phyloP scores from a whole-genome alignment of 495 filamentous ascomycete species.

The Neurospora sp. region DNA sequence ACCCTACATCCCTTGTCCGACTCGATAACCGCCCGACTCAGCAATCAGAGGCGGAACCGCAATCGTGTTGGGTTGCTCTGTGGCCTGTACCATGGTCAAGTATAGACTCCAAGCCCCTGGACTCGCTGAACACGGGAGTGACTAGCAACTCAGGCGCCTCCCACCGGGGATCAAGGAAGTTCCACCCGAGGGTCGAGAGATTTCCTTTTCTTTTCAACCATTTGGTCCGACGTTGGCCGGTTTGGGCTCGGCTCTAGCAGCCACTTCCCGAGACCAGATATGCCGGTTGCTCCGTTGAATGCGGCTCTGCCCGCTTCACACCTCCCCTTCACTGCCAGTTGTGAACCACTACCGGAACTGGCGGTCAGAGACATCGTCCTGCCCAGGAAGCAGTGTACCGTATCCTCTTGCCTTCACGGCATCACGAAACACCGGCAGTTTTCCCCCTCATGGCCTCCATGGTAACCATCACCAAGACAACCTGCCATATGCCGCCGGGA shows the following conservation, averaged over 20 bases:
- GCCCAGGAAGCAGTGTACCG: background rate
- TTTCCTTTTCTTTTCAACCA: background rate
- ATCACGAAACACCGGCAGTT: background rate
- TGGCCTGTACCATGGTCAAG: background rate
- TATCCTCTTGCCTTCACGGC: background rate
- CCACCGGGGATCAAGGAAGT: background rate
- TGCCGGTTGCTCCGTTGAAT: background rate
- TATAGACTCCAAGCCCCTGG: background rate
- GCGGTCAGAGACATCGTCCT: background rate
- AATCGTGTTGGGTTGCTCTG: background rate
- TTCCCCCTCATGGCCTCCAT: background rate
- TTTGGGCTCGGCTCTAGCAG: background rate
- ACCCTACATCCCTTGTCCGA: background rate
- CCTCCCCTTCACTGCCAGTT: background rate
- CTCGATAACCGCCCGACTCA: background rate
- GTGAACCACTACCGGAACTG: background rate
- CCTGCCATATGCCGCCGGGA: background rate
- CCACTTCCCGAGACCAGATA: background rate
- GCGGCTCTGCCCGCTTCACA: background rate
- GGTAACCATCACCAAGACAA: background rate
- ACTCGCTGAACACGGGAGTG: background rate
- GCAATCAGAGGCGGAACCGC: background rate
- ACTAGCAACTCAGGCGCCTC: background rate
- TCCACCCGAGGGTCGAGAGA: background rate
- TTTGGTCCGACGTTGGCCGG: background rate